Base-by-base conservation (phyloP, 805 yeast species). In the Myxozyma geophila region DNA sequence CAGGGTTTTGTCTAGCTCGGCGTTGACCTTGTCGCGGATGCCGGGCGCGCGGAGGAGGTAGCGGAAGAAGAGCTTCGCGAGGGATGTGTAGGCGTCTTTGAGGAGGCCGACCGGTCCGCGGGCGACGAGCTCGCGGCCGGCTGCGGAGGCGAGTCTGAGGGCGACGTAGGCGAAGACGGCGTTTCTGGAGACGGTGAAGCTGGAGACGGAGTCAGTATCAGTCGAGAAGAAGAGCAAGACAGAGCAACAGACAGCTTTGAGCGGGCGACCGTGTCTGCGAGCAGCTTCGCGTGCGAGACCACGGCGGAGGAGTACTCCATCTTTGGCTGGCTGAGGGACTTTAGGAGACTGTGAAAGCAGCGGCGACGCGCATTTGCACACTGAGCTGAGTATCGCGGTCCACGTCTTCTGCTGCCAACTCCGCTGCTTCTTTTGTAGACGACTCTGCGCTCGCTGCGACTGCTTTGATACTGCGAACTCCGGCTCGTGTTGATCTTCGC, bases 11-110 rank as follows among this genome's bases (percentile, higher is more conserved):
- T 63, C 62, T 1, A 92, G 80, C 72, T 92, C 92, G 33, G 74
- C 71, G 44, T 87, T 85, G 7, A 93, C 87, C 69, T 83, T 83
- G 0, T 72, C 66, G 60, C 79, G 83, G 28, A 90, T 65, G 0
- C 82, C 77, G 1, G 92, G 92, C 6, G 87, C 75, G 0, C 74
- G 40, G 44, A 74, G 60, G 63, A 79, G 61, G 5, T 72, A 15
- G 17, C 46, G 52, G 54, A 72, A 72, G 23, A 75, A 40, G 12
- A 43, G 33, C 17, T 63, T 40, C 6, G 63, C 62, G 5, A 59
- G 52, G 13, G 41, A 13, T 3, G 50, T 23, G 48, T 60, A 63
- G 10, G 58, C 40, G 10, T 49, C 66, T 21, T 39, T 15, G 21
- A 51, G 33, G 39, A 52, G 3, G 48, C 68, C 66, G 44, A 62